These are phyloP conservation scores for Stephanodiscus triporus DNA, from an alignment of 108 stramenopile genomes.

Conservation along the genomic window DNA sequence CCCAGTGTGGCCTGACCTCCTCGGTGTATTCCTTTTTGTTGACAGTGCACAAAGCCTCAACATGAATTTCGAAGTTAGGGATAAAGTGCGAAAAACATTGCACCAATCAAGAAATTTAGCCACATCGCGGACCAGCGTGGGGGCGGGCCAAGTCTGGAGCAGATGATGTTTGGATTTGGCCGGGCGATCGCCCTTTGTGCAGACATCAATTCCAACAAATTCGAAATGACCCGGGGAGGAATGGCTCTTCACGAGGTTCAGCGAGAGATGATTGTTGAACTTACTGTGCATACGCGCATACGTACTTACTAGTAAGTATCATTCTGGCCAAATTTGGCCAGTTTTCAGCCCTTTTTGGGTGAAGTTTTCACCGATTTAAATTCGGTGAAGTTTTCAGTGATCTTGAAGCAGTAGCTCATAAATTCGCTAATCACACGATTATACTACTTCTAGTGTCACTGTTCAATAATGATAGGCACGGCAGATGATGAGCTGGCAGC, in stretches of 20 bases:
- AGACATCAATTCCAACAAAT: neutral
- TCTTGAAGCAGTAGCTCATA: too few relatives aligned
- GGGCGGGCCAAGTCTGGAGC: neutral
- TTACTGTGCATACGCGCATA: too few relatives aligned
- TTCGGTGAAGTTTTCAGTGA: too few relatives aligned
- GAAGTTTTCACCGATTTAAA: too few relatives aligned
- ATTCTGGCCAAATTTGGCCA: too few relatives aligned
- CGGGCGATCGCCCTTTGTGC: neutral
- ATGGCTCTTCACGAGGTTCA: neutral
- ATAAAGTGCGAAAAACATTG: conserved; percentile 15
- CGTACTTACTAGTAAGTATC: too few relatives aligned
- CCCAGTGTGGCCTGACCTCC: neutral
- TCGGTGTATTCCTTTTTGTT: neutral
- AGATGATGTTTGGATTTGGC: neutral
- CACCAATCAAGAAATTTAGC: conserved; percentile 16
- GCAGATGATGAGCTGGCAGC: neutral
- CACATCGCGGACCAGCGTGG: conserved; percentile 10
- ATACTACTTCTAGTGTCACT: too few relatives aligned
- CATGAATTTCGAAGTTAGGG: conserved; percentile 17
- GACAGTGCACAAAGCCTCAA: neutral
- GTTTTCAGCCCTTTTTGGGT: too few relatives aligned
- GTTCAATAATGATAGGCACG: neutral
- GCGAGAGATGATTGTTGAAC: too few relatives aligned
- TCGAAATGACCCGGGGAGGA: neutral
- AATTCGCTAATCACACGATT: too few relatives aligned